phyloP scores from a whole-genome alignment of 1,284 basidiomycete genomes.

The Filobasidium uniguttulatum region DNA sequence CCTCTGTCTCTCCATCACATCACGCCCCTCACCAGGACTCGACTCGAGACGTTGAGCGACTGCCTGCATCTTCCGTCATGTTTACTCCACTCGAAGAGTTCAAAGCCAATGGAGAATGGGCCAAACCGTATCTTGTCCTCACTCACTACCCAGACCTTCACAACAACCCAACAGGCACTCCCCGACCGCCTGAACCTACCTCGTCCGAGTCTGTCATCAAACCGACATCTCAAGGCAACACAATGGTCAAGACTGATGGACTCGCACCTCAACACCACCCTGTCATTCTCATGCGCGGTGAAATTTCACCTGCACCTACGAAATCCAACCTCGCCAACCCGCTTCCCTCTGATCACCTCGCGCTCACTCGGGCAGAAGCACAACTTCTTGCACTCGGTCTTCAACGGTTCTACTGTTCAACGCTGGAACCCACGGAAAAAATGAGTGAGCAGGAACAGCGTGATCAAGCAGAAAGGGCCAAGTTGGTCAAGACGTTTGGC shows the following conservation, averaged over 20 bases:
- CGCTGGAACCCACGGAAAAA: slow-evolving; percentile 7
- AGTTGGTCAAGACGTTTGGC: slow-evolving; percentile 29
- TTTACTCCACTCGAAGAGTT: slow-evolving; percentile 93
- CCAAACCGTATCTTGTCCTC: slow-evolving; percentile 78
- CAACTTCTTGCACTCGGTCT: slow-evolving; percentile 61
- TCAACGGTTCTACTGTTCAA: slow-evolving; percentile 59
- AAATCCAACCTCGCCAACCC: slow-evolving; percentile 32
- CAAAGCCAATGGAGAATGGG: slow-evolving; percentile 72
- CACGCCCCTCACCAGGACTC: slow-evolving; percentile 25
- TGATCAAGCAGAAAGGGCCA: slow-evolving; percentile 20
- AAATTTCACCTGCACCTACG: slow-evolving; percentile 53
- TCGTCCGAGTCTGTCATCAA: background rate
- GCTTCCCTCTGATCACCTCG: slow-evolving; percentile 11
- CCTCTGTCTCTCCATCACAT: slow-evolving; percentile 29
- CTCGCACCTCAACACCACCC: slow-evolving; percentile 45
- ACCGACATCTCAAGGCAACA: background rate
- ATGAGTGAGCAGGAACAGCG: slow-evolving; percentile 18
- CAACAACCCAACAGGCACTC: slow-evolving; percentile 34
- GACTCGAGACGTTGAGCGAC: slow-evolving; percentile 37
- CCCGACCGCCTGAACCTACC: background rate
- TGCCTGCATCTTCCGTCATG: slow-evolving; percentile 47
- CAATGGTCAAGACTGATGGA: background rate
- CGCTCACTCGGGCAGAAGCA: slow-evolving; percentile 59
- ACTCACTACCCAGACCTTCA: slow-evolving; percentile 87
- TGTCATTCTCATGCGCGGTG: slow-evolving; percentile 76